Evolutionary conservation across 2,329 filamentous ascomycete genomes (phyloP).

Genomic region (Colletotrichum sp.): DNA sequence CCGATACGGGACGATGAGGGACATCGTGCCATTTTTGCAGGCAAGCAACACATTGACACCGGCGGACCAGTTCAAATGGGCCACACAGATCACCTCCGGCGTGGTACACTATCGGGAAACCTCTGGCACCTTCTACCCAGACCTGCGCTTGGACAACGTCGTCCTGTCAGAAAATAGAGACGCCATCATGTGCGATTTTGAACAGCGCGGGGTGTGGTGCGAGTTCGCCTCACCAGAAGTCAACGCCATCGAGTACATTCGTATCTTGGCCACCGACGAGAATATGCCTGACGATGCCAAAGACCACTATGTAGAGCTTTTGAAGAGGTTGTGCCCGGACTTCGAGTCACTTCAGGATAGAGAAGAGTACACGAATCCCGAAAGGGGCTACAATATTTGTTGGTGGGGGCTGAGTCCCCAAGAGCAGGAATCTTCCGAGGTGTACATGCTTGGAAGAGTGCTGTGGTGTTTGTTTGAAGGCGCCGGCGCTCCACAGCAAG

Average conservation of each 20-base stretch:
- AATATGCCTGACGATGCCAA: slow-evolving; percentile 43
- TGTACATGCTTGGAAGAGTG: slow-evolving; percentile 67
- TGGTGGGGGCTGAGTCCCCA: slow-evolving; percentile 57
- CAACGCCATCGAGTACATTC: slow-evolving; percentile 63
- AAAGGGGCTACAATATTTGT: slow-evolving; percentile 57
- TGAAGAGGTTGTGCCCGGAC: slow-evolving; percentile 49
- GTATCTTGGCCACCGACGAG: slow-evolving; percentile 57
- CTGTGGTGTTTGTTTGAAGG: slow-evolving; percentile 70
- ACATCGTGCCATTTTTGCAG: slow-evolving; percentile 56
- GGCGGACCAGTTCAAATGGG: slow-evolving; percentile 57
- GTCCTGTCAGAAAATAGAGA: slow-evolving; percentile 53
- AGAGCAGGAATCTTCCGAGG: slow-evolving; percentile 63
- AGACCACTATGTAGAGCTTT: slow-evolving; percentile 43
- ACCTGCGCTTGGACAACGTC: slow-evolving; percentile 65
- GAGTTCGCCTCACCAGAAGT: slow-evolving; percentile 66
- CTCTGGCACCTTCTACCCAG: slow-evolving; percentile 58
- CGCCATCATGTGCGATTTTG: slow-evolving; percentile 64
- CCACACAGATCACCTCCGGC: slow-evolving; percentile 55
- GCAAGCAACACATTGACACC: slow-evolving; percentile 48
- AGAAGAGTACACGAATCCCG: slow-evolving; percentile 53
- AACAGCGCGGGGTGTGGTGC: slow-evolving; percentile 68
- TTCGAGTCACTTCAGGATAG: slow-evolving; percentile 47
- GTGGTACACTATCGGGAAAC: slow-evolving; percentile 53
- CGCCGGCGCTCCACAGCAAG: slow-evolving; percentile 60
- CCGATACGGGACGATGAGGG: slow-evolving; percentile 57